A percentile compares a stretch with the other conserved stretches of the same genome.
These are phyloP conservation scores for Porcisia deanei DNA, from an alignment of 208 protist genomes.

Conservation along the genomic window DNA sequence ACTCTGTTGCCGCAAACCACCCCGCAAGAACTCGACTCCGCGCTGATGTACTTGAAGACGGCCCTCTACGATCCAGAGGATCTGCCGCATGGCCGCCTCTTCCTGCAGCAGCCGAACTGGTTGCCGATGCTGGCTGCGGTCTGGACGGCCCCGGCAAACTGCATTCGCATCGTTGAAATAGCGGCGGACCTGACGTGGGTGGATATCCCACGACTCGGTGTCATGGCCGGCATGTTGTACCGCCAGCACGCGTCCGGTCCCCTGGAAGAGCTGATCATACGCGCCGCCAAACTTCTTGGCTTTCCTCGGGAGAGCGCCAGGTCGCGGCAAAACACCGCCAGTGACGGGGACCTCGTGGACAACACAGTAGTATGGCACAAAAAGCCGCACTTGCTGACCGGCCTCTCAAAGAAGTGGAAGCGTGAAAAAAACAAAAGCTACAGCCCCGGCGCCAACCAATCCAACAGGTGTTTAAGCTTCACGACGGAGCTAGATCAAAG, in stretches of 20 bases:
- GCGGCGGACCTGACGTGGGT: constrained; percentile 36
- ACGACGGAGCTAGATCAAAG: constrained; percentile 38
- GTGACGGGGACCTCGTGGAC: neutral
- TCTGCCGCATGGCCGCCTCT: constrained; percentile 44
- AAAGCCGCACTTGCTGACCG: neutral
- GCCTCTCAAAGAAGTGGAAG: neutral
- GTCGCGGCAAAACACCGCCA: neutral
- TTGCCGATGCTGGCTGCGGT: constrained; percentile 58
- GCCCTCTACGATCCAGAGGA: constrained; percentile 56
- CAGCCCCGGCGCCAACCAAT: constrained; percentile 3
- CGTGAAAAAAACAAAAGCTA: neutral
- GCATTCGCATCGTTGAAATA: constrained; percentile 47
- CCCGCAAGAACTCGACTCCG: constrained; percentile 36
- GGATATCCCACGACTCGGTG: constrained; percentile 65
- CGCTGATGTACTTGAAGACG: constrained; percentile 64
- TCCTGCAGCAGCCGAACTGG: constrained; percentile 62
- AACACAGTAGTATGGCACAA: neutral
- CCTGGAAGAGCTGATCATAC: constrained; percentile 46
- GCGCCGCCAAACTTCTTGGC: constrained; percentile 45
- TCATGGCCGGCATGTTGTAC: constrained; percentile 64
- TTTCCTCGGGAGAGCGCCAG: neutral
- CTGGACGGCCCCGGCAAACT: constrained; percentile 49
- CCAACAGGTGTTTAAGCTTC: constrained; percentile 30
- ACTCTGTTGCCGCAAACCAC: constrained; percentile 58
- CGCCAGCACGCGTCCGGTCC: constrained; percentile 32